Percentiles rank a stretch among this genome's conserved stretches.
These are phyloP conservation scores for Sarcodon aspratus DNA, from an alignment of 768 basidiomycete genomes.

Conservation along the genomic window DNA sequence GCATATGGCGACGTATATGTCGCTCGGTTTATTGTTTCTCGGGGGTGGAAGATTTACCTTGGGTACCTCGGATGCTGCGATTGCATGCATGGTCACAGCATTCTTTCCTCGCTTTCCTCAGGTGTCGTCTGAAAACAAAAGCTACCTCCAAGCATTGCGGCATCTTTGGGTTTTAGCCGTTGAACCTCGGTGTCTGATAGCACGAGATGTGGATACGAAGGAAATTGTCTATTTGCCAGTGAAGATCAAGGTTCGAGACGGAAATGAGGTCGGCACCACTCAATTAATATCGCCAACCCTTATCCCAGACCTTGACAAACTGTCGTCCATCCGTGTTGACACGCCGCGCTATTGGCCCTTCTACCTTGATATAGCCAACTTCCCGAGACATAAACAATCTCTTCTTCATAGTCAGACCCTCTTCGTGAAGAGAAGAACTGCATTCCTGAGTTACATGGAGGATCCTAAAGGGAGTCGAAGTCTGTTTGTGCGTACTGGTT, in stretches of 20 bases:
- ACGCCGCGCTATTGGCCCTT: constrained; percentile 96
- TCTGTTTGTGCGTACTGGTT: constrained; percentile 80
- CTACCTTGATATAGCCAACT: constrained; percentile 63
- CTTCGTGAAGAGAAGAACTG: constrained; percentile 86
- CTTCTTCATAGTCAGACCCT: constrained; percentile 74
- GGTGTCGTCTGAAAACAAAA: constrained; percentile 75
- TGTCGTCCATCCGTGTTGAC: constrained; percentile 78
- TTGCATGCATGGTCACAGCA: constrained; percentile 80
- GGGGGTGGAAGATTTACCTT: constrained; percentile 88
- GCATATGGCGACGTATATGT: constrained; percentile 84
- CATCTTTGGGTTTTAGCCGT: constrained; percentile 95
- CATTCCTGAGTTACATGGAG: constrained; percentile 87
- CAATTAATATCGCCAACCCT: constrained; percentile 88
- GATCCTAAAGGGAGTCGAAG: constrained; percentile 91
- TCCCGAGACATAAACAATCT: constrained; percentile 53
- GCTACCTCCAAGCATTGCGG: constrained; percentile 84
- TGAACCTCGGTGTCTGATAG: constrained; percentile 87
- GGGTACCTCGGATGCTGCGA: constrained; percentile 84
- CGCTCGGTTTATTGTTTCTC: constrained; percentile 85
- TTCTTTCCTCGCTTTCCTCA: constrained; percentile 88
- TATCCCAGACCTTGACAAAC: constrained; percentile 76
- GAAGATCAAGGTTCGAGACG: constrained; percentile 73
- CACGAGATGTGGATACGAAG: constrained; percentile 83
- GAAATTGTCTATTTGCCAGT: constrained; percentile 90
- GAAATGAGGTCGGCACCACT: constrained; percentile 46